Percentiles rank a stretch among this genome's conserved stretches.
Evolutionary conservation across 805 yeast genomes (phyloP).

Genomic region (Kodamaea kaohsiungensis): DNA sequence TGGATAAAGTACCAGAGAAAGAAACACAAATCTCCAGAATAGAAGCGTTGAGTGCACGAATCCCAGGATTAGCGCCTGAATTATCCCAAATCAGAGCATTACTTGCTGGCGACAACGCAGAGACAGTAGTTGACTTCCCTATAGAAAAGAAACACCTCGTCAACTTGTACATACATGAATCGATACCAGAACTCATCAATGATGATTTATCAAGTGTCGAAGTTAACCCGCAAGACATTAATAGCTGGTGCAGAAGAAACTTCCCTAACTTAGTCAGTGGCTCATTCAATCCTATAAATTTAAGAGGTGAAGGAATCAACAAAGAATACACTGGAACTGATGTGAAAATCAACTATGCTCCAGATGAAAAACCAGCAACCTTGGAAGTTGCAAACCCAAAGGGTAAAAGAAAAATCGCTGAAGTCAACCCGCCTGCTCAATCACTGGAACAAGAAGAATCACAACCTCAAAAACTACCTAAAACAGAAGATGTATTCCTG

Average conservation of each 20-base stretch:
- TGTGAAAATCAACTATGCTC: constrained; percentile 1
- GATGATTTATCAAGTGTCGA: constrained; percentile 39
- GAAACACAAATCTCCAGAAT: constrained; percentile 4
- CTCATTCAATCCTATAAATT: constrained; percentile 34
- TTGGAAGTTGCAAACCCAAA: neutral
- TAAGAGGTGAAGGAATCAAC: constrained; percentile 21
- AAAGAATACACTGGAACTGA: constrained; percentile 11
- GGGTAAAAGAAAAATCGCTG: constrained; percentile 1
- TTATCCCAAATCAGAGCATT: constrained; percentile 8
- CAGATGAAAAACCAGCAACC: neutral
- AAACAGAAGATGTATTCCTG: neutral
- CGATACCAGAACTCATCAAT: constrained; percentile 35
- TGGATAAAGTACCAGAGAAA: neutral
- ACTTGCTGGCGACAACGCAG: neutral
- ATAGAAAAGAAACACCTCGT: constrained; percentile 22
- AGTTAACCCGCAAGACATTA: constrained; percentile 40
- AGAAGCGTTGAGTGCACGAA: constrained; percentile 4
- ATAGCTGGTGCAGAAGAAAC: constrained; percentile 40
- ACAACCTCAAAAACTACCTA: neutral
- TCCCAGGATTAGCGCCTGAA: constrained; percentile 7
- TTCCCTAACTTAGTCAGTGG: constrained; percentile 34
- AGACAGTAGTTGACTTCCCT: neutral
- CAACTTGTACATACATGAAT: constrained; percentile 34
- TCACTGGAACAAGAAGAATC: neutral
- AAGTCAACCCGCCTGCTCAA: neutral